A percentile compares a stretch with the other conserved stretches of the same genome.
phyloP scores from a whole-genome alignment of 345 rosid genomes.

The Psidium guajava region DNA sequence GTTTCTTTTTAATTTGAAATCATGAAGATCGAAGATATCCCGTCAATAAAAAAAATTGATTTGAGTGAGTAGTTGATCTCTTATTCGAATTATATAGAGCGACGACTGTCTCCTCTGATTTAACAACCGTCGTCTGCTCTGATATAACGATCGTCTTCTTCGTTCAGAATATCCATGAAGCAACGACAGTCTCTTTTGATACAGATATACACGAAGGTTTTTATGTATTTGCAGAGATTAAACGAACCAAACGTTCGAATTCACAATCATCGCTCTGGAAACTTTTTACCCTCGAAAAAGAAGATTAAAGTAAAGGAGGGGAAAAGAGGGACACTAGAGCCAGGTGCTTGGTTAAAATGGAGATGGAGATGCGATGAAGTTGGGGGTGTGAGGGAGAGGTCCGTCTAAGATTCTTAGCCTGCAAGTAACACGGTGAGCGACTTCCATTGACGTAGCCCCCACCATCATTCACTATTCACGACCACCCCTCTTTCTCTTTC shows the following conservation, averaged over 20 bases:
- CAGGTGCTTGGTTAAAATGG: not conserved
- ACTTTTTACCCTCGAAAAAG: not conserved
- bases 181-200: not conserved
- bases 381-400: not conserved
- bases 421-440: not conserved
- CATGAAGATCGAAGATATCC: not conserved
- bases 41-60: not conserved
- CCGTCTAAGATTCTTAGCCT: not conserved
- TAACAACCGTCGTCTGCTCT: too few relatives aligned
- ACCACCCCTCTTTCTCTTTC: not conserved
- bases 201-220: not conserved
- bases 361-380: not conserved
- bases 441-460: not conserved
- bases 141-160: not conserved
- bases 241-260: not conserved
- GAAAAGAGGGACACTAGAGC: too few relatives aligned
- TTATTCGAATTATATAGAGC: too few relatives aligned
- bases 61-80: not conserved
- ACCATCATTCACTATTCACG: not conserved
- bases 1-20: not conserved
- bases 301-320: not conserved
- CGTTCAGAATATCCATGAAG: not conserved
- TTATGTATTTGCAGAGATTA: fast-evolving
- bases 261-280: not conserved
- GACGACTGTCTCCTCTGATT: too few relatives aligned